Percentiles rank a stretch among this genome's conserved stretches.
Evolutionary conservation across 768 basidiomycete genomes (phyloP).

Genomic region (Solioccasus polychromus): DNA sequence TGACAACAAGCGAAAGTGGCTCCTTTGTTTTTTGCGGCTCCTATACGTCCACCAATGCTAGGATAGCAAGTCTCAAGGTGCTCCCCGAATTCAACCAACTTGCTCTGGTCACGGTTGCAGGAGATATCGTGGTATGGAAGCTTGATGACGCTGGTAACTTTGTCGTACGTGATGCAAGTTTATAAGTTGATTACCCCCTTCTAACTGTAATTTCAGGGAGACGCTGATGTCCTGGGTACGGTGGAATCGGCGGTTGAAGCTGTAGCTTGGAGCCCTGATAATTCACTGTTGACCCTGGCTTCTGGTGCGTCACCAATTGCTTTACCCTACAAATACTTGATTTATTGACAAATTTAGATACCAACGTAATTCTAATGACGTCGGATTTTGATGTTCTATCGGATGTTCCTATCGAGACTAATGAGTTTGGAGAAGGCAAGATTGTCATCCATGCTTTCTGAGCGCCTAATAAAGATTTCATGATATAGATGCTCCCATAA

Average conservation of each 20-base stretch:
- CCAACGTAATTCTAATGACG: constrained; percentile 86
- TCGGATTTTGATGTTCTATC: constrained; percentile 84
- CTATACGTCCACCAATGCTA: constrained; percentile 23
- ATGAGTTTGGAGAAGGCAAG: constrained; percentile 85
- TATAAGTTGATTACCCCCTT: background rate
- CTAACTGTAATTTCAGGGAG: constrained; percentile 18
- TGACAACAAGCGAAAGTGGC: constrained; percentile 8
- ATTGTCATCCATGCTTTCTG: background rate
- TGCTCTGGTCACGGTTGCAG: constrained; percentile 64
- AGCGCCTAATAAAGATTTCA: constrained; percentile 8
- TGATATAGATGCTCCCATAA: constrained; percentile 75
- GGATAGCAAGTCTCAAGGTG: constrained; percentile 65
- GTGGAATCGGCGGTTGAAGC: constrained; percentile 82
- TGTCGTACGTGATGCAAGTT: constrained; percentile 35
- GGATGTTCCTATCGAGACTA: constrained; percentile 67
- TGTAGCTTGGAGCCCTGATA: constrained; percentile 91
- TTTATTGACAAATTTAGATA: constrained; percentile 47
- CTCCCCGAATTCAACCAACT: constrained; percentile 70
- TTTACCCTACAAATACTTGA: background rate
- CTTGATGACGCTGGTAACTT: constrained; percentile 46
- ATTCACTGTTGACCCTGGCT: constrained; percentile 75
- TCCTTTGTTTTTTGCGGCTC: constrained; percentile 25
- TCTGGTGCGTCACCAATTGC: constrained; percentile 52
- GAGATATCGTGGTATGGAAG: constrained; percentile 76
- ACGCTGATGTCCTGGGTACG: constrained; percentile 75